Evolutionary conservation across 192 early-diverging fungal genomes (phyloP), one percentile per base, ranked within the genome.

Genomic region (Thamnidium elegans): DNA sequence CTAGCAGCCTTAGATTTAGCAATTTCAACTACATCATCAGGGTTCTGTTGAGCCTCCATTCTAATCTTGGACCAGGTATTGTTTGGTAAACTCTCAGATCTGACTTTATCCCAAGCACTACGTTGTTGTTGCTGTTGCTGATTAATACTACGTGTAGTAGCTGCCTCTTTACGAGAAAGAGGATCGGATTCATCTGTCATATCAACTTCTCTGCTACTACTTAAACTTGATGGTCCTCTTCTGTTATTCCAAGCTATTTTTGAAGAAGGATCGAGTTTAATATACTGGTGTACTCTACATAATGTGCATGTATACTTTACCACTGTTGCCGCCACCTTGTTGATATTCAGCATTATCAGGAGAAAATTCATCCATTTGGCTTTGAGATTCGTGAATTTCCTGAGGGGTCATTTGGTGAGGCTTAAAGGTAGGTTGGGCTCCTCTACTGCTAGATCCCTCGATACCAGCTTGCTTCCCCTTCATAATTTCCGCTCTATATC

Each of bases 101-200:
- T 63, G 19, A 74, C 50, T 36, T 66, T 52, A 43, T 65, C 72
- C 72, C 72, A 74, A 11, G 58, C 59, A 52, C 72, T 62, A 20
- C 48, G 46, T 39, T 46, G 61, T 7, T 7, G 17, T 6, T 39
- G 36, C 5, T 39, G 36, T 39, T 39, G 36, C 4, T 39, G 36
- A 39, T 39, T 39, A 39, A 39, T 39, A 39, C 36, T 39, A 39
- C 36, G 36, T 4, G 36, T 34, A 5, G 36, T 5, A 5, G 13
- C 46, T 48, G 46, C 15, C 46, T 17, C 46, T 48, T 39, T 39
- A 39, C 36, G 36, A 10, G 46, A 15, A 19, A 48, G 13, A 1
- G 46, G 17, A 4, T 48, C 15, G 4, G 46, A 48, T 48, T 48
- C 15, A 48, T 48, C 46, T 13, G 13, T 48, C 46, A 48, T 48